Evolutionary conservation across 2,329 filamentous ascomycete species (phyloP), one percentile per base, ranked within the genome.

Genomic region (Aspergillus ibericus): DNA sequence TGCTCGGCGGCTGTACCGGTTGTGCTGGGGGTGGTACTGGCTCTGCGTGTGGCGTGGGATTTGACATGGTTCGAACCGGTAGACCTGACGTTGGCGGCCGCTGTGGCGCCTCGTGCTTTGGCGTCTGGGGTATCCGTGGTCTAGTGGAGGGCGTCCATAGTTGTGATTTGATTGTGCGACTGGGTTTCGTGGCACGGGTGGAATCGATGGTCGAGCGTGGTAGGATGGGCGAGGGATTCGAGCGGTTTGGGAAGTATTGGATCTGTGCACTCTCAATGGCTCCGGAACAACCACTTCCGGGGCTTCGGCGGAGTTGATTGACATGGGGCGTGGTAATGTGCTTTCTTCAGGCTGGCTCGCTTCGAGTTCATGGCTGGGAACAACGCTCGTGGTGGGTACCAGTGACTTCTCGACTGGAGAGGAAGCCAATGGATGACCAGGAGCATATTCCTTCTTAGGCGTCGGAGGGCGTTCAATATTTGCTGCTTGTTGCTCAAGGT

Each of bases 261-360:
- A 70, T 56, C 70, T 65, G 42, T 61, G 64, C 4, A 72, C 65
- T 29, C 62, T 69, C 27, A 61, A 46, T 12, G 70, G 68, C 18
- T 64, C 66, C 10, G 65, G 66, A 16, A 61, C 57, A 13, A 75
- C 67, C 0, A 75, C 71, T 55, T 73, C 71, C 15, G 74, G 72
- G 1, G 73, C 72, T n/a, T 74, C 71, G 49, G 70, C 69, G 1
- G 72, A 74, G 55, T 64, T 72, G 59, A 68, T 70, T 38, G 71
- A 73, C 58, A 69, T 66, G 51, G 70, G 66, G 49, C 72, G 66
- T 27, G 53, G 60, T 25, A 51, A 53, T 1, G 57, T 51, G n/a
- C 44, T 42, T 9, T 42, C 27, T 49, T 42, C n/a, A 32, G 25
- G 10, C 2, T 15, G 29, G 27, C 42, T 47, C 22, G 29, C 25